Percentiles rank a stretch among this genome's conserved stretches.
Evolutionary conservation across 495 filamentous ascomycete genomes (phyloP).

Genomic region (Tuber borchii): DNA sequence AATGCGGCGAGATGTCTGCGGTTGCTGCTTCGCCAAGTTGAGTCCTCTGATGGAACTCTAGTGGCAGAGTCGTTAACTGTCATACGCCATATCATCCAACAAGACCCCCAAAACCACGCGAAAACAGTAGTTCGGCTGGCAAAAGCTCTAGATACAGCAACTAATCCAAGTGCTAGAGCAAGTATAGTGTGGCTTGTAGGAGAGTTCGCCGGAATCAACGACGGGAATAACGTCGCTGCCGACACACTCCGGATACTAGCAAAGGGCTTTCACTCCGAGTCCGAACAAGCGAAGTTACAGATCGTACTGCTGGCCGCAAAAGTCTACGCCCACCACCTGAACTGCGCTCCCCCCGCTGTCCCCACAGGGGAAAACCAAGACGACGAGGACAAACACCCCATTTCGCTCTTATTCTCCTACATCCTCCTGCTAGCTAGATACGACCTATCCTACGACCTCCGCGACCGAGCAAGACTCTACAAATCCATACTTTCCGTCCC

Average conservation of each 20-base stretch:
- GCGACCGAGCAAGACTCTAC: constrained; percentile 82
- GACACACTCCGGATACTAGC: constrained; percentile 87
- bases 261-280: constrained; percentile 75
- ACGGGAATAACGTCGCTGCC: constrained; percentile 67
- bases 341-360: constrained; percentile 44
- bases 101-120: constrained; percentile 67
- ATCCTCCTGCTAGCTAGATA: constrained; percentile 79
- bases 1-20: constrained; percentile 70
- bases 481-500: constrained; percentile 72
- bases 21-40: constrained; percentile 75
- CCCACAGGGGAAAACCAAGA: constrained; percentile 4
- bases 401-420: constrained; percentile 74
- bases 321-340: constrained; percentile 84
- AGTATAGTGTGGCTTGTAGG: constrained; percentile 97
- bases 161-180: constrained; percentile 75
- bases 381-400: constrained; percentile 52
- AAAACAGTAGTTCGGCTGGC: constrained; percentile 84
- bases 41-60: constrained; percentile 72
- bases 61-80: constrained; percentile 88
- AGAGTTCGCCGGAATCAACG: constrained; percentile 74
- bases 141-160: constrained; percentile 78
- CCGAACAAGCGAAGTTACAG: constrained; percentile 78
- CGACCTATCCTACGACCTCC: constrained; percentile 88
- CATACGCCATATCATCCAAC: constrained; percentile 90
- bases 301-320: constrained; percentile 89